A percentile compares a stretch with the other conserved stretches of the same genome.
Evolutionary conservation across 176 grass and related monocot species (phyloP).

Genomic region (Pontederia crassipes): DNA sequence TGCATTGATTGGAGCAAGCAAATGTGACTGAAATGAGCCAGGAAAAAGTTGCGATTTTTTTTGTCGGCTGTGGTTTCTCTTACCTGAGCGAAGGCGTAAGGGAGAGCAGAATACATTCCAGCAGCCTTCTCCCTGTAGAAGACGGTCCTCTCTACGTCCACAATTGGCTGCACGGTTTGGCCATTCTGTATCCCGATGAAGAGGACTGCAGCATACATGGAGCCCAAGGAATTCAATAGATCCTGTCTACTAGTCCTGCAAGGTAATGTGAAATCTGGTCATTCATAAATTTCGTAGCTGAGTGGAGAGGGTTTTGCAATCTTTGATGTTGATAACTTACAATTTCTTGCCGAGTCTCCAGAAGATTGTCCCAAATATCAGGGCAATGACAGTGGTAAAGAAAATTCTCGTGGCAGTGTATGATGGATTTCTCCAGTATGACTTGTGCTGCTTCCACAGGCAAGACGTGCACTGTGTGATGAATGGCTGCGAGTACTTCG

Average conservation of each 20-base stretch:
- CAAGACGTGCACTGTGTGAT: constrained; percentile 72
- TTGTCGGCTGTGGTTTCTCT: neutral
- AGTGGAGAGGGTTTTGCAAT: neutral
- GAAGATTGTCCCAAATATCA: constrained; percentile 89
- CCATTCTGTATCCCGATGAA: constrained; percentile 97
- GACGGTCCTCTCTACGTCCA: constrained; percentile 77
- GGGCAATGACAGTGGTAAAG: constrained; percentile 73
- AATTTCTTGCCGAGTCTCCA: constrained; percentile 67
- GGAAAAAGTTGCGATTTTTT: constrained; percentile 4
- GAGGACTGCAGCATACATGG: constrained; percentile 77
- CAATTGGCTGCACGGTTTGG: constrained; percentile 77
- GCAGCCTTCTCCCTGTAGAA: constrained; percentile 95
- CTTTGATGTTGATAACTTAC: constrained; percentile 40
- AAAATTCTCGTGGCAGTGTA: constrained; percentile 90
- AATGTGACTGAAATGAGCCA: neutral
- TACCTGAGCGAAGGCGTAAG: constrained; percentile 95
- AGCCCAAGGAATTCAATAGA: constrained; percentile 72
- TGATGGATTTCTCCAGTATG: constrained; percentile 91
- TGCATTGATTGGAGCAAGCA: constrained; percentile 18
- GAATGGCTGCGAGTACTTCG: constrained; percentile 56
- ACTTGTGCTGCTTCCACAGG: constrained; percentile 86
- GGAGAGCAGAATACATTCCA: constrained; percentile 89
- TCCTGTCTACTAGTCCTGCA: constrained; percentile 45
- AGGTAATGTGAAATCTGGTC: constrained; percentile 7
- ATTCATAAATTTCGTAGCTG: neutral